These are phyloP conservation scores for Taphrina populina DNA, from an alignment of 1,139 yeast species.

Conservation along the genomic window DNA sequence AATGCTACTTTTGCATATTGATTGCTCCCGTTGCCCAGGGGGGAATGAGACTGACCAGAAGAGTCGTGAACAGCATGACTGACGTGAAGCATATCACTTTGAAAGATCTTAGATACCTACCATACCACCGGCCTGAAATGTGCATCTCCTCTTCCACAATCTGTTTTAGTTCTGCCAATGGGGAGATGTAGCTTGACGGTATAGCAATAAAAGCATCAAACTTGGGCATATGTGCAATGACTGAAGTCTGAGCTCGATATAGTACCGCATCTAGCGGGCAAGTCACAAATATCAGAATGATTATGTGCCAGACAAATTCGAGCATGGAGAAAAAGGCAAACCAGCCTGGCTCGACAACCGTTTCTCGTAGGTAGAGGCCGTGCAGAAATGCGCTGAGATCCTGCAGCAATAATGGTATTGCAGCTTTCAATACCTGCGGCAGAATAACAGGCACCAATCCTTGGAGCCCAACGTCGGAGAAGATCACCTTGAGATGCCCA, in stretches of 20 bases:
- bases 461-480: background rate
- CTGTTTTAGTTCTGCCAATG: slow-evolving; percentile 11
- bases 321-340: slow-evolving; percentile 7
- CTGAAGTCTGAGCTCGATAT: slow-evolving; percentile 9
- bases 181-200: slow-evolving; percentile 7
- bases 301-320: slow-evolving; percentile 7
- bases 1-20: background rate
- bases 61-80: slow-evolving; percentile 2
- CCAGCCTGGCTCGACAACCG: slow-evolving; percentile 12
- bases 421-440: slow-evolving; percentile 15
- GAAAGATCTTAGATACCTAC: slow-evolving; percentile 13
- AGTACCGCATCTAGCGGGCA: slow-evolving; percentile 16
- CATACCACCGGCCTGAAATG: slow-evolving; percentile 2
- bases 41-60: background rate
- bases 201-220: slow-evolving; percentile 4
- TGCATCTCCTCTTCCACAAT: slow-evolving; percentile 20
- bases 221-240: slow-evolving; percentile 14
- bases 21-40: slow-evolving; percentile 2
- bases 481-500: slow-evolving; percentile 3
- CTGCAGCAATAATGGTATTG: slow-evolving; percentile 8
- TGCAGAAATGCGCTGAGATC: background rate
- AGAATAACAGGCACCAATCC: slow-evolving; percentile 14
- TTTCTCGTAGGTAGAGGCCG: slow-evolving; percentile 1
- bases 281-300: slow-evolving; percentile 2
- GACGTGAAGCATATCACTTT: slow-evolving; percentile 7